Evolutionary conservation across 805 yeast genomes (phyloP), one percentile per base, ranked within the genome.

Genomic region (Yarrowia deformans): DNA sequence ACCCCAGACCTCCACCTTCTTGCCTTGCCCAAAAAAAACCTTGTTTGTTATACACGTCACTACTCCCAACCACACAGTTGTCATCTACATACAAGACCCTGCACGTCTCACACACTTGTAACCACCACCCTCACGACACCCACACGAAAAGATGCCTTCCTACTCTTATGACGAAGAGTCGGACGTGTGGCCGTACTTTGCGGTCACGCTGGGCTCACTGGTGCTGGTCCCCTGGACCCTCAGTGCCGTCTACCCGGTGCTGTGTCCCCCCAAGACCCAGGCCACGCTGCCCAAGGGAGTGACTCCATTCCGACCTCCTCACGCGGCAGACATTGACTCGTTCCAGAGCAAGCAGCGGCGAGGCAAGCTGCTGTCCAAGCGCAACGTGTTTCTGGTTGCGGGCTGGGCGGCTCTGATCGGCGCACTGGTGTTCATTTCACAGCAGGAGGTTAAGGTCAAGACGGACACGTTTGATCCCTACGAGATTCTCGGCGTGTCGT

Each of bases 141-240:
- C 3, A 32, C 42, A 39, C 43, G 5, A 7, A 10, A 60, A 42
- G 23, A 63, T 63, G 68, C 55, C 68, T 14, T 46, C 88, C 74
- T 90, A 90, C 78, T 87, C 88, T 50, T 93, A 93, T 78, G 98
- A 93, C 80, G 97, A 93, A 77, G 87, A 87, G 71, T 88, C 93
- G 63, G 95, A 91, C 74, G 91, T 95, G 1, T 93, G 97, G 97
- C 98, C 98, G 49, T 92, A 88, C 77, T 93, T 93, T 75, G 85
- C 90, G 67, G 78, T 90, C 75, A 93, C 97, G 2, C 80, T 91
- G 63, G 79, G 90, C 67, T 81, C 90, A 34, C 85, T 90, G 70
- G 85, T 87, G 19, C 82, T 91, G 70, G 77, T 91, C 48, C 97
- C 97, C 8, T 73, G 84, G 70, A 87, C 92, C 14, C 45, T 70